Evolutionary conservation across 805 yeast species (phyloP).

Genomic region (Starmerella ratchasimensis): DNA sequence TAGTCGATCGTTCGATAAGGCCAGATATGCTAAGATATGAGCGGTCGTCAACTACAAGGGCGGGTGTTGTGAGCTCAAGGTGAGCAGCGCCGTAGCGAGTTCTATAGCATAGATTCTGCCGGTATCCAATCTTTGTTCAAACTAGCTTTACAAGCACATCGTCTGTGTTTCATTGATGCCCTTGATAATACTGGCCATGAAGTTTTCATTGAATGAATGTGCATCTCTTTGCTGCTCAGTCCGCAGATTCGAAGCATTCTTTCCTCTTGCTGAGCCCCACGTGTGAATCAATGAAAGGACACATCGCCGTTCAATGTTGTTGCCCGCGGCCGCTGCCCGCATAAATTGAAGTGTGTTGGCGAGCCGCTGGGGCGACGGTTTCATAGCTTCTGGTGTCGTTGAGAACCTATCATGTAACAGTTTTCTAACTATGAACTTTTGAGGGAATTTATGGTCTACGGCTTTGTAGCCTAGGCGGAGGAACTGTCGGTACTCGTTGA

Average conservation of each 20-base stretch:
- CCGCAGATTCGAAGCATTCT: background rate
- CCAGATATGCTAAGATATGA: no score
- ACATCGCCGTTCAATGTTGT: constrained; percentile 21
- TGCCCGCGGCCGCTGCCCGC: constrained; percentile 16
- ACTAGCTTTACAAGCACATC: constrained; percentile 10
- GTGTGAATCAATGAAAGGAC: constrained; percentile 12
- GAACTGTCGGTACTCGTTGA: constrained; percentile 13
- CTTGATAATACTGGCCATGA: constrained; percentile 2
- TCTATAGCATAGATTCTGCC: no score
- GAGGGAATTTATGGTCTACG: constrained; percentile 10
- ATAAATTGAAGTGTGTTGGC: constrained; percentile 17
- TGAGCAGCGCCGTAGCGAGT: no score
- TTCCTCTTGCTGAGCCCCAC: no score
- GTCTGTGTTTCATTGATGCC: constrained; percentile 12
- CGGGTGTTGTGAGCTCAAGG: no score
- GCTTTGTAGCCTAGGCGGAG: constrained; percentile 15
- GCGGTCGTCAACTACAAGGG: no score
- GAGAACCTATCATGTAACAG: constrained; percentile 11
- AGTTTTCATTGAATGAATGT: constrained; percentile 7
- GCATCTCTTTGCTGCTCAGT: no score
- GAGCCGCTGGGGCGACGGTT: constrained; percentile 3
- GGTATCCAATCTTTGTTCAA: no score
- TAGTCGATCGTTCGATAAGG: no score
- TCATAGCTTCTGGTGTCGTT: background rate
- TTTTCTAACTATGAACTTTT: constrained; percentile 4